Conservation (phyloP, 1,284 basidiomycete species). For the Pyrrhoderma lamaoense region DNA sequence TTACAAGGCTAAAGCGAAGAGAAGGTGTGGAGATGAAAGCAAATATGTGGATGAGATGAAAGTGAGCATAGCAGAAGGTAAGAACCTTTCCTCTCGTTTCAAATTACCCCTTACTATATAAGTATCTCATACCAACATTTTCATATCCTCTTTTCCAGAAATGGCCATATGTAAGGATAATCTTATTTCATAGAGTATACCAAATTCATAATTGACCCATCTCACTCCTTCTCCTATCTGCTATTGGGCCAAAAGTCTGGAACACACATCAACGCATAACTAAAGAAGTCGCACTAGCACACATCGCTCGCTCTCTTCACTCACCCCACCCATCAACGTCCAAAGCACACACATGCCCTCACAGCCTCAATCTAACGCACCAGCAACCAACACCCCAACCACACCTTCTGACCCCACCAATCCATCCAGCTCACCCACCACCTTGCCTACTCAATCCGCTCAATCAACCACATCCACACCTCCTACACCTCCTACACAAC, state of each 20-base stretch:
- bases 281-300: conserved; percentile 42
- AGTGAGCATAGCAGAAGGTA: conserved; percentile 65
- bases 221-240: neutral
- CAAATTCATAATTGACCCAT: no score
- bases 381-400: neutral
- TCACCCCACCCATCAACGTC: conserved; percentile 40
- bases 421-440: no score
- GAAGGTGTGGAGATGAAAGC: conserved; percentile 42
- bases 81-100: conserved; percentile 20
- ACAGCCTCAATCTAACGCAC: neutral
- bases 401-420: no score
- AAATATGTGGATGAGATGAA: conserved; percentile 47
- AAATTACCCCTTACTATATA: no score
- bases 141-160: conserved; percentile 32
- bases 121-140: neutral
- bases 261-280: conserved; percentile 58
- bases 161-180: conserved; percentile 52
- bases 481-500: conserved; percentile 23
- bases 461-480: conserved; percentile 33
- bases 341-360: conserved; percentile 27
- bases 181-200: no score
- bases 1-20: conserved; percentile 58
- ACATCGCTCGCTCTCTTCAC: conserved; percentile 42
- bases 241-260: conserved; percentile 48
- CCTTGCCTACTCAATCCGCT: conserved; percentile 43